A percentile compares a stretch with the other conserved stretches of the same genome.
These are phyloP conservation scores for Fraxinus anomala DNA, from an alignment of 257 asterid genomes.

Conservation along the genomic window DNA sequence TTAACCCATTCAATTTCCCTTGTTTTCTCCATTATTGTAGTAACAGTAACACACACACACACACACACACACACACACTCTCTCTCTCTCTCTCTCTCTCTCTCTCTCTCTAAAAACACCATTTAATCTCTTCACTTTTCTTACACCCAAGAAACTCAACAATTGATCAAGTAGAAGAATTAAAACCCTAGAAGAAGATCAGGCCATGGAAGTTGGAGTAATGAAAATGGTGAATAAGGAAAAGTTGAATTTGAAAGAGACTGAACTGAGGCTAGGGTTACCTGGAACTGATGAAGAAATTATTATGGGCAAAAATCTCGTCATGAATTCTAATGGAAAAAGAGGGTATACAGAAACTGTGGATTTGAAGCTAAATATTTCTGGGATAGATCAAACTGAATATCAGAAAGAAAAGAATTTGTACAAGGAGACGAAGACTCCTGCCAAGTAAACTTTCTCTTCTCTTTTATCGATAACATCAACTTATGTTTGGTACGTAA, in stretches of 20 bases:
- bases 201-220: neutral
- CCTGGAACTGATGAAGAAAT: constrained; percentile 47
- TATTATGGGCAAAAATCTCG: neutral
- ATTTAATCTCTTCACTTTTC: neutral
- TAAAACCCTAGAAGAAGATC: neutral
- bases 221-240: constrained; percentile 38
- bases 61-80: no score
- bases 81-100: neutral
- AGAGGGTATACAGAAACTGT: constrained; percentile 51
- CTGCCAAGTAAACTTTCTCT: constrained; percentile 47
- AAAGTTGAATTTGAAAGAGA: constrained; percentile 41
- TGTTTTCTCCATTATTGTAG: constrained; percentile 15
- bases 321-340: constrained; percentile 42
- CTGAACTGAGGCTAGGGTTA: constrained; percentile 66
- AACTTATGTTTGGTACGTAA: no score
- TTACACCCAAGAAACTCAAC: neutral
- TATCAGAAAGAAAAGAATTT: constrained; percentile 9
- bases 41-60: no score
- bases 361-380: constrained; percentile 74
- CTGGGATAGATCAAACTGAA: constrained; percentile 26
- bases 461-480: neutral
- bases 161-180: neutral
- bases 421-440: constrained; percentile 36
- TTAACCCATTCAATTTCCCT: neutral
- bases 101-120: neutral